Conservation (phyloP, 129 eudicot genomes). For the Solidago caesia region DNA sequence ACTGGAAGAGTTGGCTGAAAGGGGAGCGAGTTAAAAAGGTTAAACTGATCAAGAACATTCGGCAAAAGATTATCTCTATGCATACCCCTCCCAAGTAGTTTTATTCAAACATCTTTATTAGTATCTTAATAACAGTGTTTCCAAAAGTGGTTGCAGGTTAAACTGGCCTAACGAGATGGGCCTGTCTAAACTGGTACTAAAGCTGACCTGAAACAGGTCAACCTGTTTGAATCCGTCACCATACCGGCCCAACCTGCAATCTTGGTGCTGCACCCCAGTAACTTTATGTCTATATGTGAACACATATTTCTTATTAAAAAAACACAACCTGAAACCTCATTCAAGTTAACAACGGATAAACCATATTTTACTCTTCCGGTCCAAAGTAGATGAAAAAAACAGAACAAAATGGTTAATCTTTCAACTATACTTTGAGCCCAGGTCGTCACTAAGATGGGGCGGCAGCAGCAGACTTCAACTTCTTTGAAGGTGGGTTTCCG, state of each 20-base stretch:
- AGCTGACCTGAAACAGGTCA: too few relatives aligned
- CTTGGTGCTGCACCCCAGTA: neutral
- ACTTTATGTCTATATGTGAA: neutral
- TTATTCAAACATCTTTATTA: too few relatives aligned
- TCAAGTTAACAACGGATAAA: conserved; percentile 4
- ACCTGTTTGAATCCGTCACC: too few relatives aligned
- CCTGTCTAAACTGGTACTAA: too few relatives aligned
- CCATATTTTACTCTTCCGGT: neutral
- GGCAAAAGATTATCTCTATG: too few relatives aligned
- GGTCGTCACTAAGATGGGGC: conserved; percentile 24
- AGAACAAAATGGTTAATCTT: conserved; percentile 13
- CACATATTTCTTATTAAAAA: neutral
- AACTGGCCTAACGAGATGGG: too few relatives aligned
- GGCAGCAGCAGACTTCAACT: conserved; percentile 42
- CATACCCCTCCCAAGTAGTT: too few relatives aligned
- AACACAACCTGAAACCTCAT: neutral
- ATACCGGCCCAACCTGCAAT: neutral
- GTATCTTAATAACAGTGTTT: too few relatives aligned
- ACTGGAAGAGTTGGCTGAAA: too few relatives aligned
- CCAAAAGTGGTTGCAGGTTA: too few relatives aligned
- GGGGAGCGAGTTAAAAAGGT: too few relatives aligned
- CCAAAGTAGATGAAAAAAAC: neutral
- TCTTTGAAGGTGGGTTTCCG: conserved; percentile 95
- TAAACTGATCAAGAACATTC: too few relatives aligned
- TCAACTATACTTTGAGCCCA: neutral